Evolutionary conservation across 2,329 filamentous ascomycete species (phyloP), one percentile per base, ranked within the genome.

Genomic region (Hypoxylon sp.): DNA sequence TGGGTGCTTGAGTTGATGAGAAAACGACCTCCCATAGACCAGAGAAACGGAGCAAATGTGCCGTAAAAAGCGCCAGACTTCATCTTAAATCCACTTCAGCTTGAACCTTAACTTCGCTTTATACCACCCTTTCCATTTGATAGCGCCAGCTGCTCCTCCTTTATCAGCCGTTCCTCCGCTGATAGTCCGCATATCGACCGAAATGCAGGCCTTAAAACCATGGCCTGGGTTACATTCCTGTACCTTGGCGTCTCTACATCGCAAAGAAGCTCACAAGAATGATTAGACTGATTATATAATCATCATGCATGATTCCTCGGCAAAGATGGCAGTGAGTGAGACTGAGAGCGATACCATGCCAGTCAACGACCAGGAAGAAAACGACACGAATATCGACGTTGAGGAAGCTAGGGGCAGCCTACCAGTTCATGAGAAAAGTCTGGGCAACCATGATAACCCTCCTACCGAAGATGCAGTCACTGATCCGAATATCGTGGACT

Each of bases 401-500:
- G 39, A 44, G 11, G 39, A 10, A 9, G 8, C 8, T 2, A 22
- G 9, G 22, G 5, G 6, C 17, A n/a, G 39, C 17, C 8, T 8
- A 9, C 39, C 17, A 9, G 8, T 11, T 44, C 17, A 13, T 19
- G 39, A 44, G 17, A 44, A 44, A 17, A 17, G 11, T 11, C 3
- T 3, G 3, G 39, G 13, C 17, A 9, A 8, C 17, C 9, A 11
- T 0, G 5, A 5, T 0, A 17, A 1, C 11, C 9, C 39, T 4
- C 17, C 8, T 44, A 2, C 8, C 39, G 4, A 44, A 22, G 17
- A 44, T 44, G 17, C 9, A 13, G 9, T 22, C 5, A 3, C 17
- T 3, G 39, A 44, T 10, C 39, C 39, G 17, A 44, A 44, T 44
- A 44, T 44, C 17, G 17, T 44, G 8, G 39, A 44, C 9, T 85